Evolutionary conservation across 1,139 yeast species (phyloP).

Genomic region (Meyerozyma smithsonii): DNA sequence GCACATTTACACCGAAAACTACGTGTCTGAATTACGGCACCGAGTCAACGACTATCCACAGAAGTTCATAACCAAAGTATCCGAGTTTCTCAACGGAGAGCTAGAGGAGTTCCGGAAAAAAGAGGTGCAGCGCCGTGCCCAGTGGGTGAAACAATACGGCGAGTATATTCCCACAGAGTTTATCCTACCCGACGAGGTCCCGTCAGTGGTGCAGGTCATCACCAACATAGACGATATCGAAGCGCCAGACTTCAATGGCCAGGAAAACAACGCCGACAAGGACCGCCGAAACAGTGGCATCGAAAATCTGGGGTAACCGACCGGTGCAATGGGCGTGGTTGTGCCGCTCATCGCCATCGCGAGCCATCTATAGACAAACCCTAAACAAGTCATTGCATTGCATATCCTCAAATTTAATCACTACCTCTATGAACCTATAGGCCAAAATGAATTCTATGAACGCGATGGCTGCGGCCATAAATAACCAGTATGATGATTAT

Average conservation of each 20-base stretch:
- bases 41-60: conserved; percentile 39
- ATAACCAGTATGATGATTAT: background rate
- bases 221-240: conserved; percentile 14
- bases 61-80: conserved; percentile 27
- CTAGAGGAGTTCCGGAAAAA: conserved; percentile 29
- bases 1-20: conserved; percentile 31
- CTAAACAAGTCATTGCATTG: background rate
- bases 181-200: conserved; percentile 37
- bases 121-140: conserved; percentile 31
- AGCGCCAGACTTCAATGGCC: background rate
- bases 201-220: conserved; percentile 36
- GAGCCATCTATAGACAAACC: background rate
- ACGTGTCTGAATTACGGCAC: conserved; percentile 36
- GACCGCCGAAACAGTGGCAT: background rate
- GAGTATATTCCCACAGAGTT: conserved; percentile 41
- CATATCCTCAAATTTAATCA: background rate
- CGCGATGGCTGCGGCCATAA: conserved; percentile 5
- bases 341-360: too few relatives aligned
- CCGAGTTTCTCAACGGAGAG: conserved; percentile 32
- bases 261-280: background rate
- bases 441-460: conserved; percentile 2
- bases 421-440: background rate
- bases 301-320: background rate
- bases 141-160: conserved; percentile 39
- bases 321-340: background rate